Evolutionary conservation across 2,329 filamentous ascomycete species (phyloP).

Genomic region (Madurella fahalii): DNA sequence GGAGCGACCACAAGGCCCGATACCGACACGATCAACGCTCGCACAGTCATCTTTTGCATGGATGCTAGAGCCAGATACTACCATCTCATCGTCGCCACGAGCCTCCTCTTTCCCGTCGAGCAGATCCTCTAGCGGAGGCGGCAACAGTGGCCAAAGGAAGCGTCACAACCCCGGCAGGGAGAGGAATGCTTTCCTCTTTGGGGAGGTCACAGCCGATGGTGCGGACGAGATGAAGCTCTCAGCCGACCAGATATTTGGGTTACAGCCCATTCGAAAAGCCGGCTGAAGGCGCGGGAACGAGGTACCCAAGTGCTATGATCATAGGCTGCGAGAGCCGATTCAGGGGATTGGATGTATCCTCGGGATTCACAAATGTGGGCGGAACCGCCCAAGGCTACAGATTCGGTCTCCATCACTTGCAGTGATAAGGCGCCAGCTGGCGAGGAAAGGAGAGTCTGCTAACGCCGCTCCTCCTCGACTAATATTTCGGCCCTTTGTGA

Average conservation of each 20-base stretch:
- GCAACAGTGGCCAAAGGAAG: slow-evolving; percentile 36
- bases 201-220: slow-evolving; percentile 43
- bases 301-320: neutral
- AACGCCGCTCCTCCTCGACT: too few species aligned
- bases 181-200: slow-evolving; percentile 57
- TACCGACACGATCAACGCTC: slow-evolving; percentile 61
- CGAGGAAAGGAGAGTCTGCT: too few species aligned
- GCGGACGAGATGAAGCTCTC: slow-evolving; percentile 35
- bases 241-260: slow-evolving; percentile 51
- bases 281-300: neutral
- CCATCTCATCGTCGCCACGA: slow-evolving; percentile 24
- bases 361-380: too few species aligned
- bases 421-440: too few species aligned
- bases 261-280: slow-evolving; percentile 45
- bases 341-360: too few species aligned
- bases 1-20: slow-evolving; percentile 36
- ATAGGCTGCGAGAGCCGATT: too few species aligned
- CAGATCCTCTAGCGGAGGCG: slow-evolving; percentile 19
- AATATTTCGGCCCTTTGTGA: too few species aligned
- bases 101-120: slow-evolving; percentile 15
- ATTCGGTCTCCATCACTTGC: too few species aligned
- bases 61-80: slow-evolving; percentile 62
- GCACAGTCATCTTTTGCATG: slow-evolving; percentile 74
- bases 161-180: slow-evolving; percentile 45
- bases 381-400: too few species aligned